phyloP scores from a whole-genome alignment of 129 eudicot species.

The Arctium minus region DNA sequence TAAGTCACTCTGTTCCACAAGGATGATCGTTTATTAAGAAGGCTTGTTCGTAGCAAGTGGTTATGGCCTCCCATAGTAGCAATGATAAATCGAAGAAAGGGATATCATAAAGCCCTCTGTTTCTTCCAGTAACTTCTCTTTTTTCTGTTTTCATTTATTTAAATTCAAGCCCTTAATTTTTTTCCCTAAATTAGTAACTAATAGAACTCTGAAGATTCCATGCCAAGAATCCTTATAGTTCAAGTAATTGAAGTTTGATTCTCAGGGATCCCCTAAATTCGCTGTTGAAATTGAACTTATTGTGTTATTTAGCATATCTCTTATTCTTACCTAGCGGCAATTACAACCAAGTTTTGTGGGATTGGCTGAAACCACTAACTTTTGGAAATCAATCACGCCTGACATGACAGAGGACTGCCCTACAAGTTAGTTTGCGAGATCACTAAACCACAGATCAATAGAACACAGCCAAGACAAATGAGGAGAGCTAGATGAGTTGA shows the following conservation, averaged over 20 bases:
- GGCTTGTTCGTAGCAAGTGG: background rate
- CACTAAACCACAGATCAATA: background rate
- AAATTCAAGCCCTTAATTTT: background rate
- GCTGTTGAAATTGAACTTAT: background rate
- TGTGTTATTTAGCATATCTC: background rate
- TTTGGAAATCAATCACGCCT: background rate
- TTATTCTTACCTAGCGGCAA: background rate
- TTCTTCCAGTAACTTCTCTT: background rate
- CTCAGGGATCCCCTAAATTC: background rate
- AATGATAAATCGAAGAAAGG: background rate
- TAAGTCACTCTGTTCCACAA: too few species aligned
- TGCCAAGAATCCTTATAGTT: background rate
- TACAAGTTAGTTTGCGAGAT: background rate
- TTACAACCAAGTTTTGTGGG: background rate
- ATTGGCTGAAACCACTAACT: background rate
- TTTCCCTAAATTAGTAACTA: background rate
- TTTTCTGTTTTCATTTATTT: background rate
- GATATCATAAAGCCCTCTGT: background rate
- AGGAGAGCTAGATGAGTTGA: background rate
- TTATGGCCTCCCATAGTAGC: background rate
- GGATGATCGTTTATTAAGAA: background rate
- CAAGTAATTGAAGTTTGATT: too few species aligned
- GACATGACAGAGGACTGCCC: background rate
- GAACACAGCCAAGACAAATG: background rate
- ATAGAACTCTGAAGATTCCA: background rate